Base-by-base conservation (phyloP, 495 filamentous ascomycete genomes). In the Podospora pseudocomata region DNA sequence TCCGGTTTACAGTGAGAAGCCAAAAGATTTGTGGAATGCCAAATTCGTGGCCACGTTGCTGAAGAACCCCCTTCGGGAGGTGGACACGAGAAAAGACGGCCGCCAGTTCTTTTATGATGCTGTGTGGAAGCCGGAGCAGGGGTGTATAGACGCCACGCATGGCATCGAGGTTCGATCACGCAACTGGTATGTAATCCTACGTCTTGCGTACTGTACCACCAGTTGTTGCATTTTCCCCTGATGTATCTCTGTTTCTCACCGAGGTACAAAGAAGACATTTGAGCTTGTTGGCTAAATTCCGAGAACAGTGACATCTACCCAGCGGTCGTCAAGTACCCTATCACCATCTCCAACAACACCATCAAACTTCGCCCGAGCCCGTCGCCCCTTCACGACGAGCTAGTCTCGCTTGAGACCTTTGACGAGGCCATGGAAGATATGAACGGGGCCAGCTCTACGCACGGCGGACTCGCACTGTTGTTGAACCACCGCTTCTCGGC, bases 391-490 rank as follows among this genome's bases (percentile, higher is more conserved):
- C 0, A 15, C 16, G 56, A 59, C 19, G 56, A 59, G 56, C n/a
- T 27, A 20, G 26, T 23, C 56, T 59, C 56, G 19, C 2, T 59
- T 2, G 56, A 59, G 26, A 59, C 56, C 18, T 18, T 20, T 23
- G 56, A 59, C 6, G 19, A 59, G 18, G 56, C 56, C 26, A 11
- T 59, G 26, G 13, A 4, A 20, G 56, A 59, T 6, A 59, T 16
- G 19, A 18, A 59, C 7, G 0, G 56, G 16, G 0, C 19, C 5
- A 13, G 16, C 5, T 69, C 70, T 5, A 72, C 39, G 0, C 63
- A 58, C 60, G 67, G 60, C 3, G 57, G 53, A 4, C 65, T 68
- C 11, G 64, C 32, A 5, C 68, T 69, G 30, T 6, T 68, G 28
- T 23, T 64, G 3, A 23, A 63, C 55, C 18, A 23, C 16, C n/a